These are phyloP conservation scores for Didymellaceae sp. DNA, from an alignment of 2,329 filamentous ascomycete genomes.

Conservation along the genomic window DNA sequence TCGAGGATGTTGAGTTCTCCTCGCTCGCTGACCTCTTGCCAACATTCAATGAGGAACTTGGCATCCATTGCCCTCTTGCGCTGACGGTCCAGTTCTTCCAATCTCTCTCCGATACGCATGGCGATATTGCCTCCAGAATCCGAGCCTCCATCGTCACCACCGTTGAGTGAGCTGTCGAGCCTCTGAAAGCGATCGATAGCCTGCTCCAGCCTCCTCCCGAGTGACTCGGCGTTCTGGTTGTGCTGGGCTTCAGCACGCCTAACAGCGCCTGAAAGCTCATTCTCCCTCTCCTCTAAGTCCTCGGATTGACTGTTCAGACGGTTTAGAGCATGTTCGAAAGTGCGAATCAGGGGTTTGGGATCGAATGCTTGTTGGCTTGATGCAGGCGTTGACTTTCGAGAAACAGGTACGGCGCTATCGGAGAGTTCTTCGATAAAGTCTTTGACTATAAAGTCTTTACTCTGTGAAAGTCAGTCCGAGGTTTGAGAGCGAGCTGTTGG, in stretches of 20 bases:
- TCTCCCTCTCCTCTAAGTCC: conserved; percentile 87
- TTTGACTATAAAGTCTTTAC: conserved; percentile 89
- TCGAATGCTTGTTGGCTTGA: conserved; percentile 69
- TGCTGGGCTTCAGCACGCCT: conserved; percentile 91
- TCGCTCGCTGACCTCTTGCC: conserved; percentile 91
- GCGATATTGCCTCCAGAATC: conserved; percentile 81
- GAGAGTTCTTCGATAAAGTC: conserved; percentile 96
- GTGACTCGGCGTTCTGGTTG: conserved; percentile 84
- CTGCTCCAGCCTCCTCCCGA: conserved; percentile 88
- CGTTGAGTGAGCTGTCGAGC: conserved; percentile 82
- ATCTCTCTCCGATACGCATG: conserved; percentile 89
- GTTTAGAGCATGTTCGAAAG: conserved; percentile 80
- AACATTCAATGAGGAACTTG: conserved; percentile 94
- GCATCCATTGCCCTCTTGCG: conserved; percentile 88
- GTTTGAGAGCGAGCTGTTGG: not conserved
- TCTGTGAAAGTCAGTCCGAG: conserved; percentile 34
- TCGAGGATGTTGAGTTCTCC: conserved; percentile 87
- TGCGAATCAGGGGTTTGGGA: conserved; percentile 93
- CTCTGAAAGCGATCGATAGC: conserved; percentile 92
- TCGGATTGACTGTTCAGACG: conserved; percentile 75
- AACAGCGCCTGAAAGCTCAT: conserved; percentile 87
- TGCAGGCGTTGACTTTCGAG: conserved; percentile 74
- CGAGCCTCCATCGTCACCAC: conserved; percentile 60
- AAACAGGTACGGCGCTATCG: conserved; percentile 79
- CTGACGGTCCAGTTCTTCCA: conserved; percentile 95